phyloP scores from a whole-genome alignment of 257 asterid species.

The Nicotiana attenuata region DNA sequence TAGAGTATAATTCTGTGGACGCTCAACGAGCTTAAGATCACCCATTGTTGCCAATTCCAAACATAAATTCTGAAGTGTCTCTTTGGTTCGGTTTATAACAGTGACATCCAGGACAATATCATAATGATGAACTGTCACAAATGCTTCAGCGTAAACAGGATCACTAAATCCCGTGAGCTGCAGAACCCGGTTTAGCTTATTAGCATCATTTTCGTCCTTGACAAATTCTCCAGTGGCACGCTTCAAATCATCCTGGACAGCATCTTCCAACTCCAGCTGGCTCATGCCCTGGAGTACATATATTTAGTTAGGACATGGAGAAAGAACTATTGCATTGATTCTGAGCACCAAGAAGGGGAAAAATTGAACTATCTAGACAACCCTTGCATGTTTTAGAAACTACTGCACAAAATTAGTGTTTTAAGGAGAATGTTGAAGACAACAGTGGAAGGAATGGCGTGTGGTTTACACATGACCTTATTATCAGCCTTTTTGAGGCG shows the following conservation, averaged over 20 bases:
- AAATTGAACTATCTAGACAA: not conserved
- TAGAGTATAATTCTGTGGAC: constrained; percentile 89
- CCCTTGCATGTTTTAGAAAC: not conserved
- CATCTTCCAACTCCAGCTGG: constrained; percentile 90
- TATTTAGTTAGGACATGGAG: constrained; percentile 5
- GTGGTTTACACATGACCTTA: not conserved
- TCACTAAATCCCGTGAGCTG: constrained; percentile 96
- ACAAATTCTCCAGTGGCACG: constrained; percentile 92
- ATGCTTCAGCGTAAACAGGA: constrained; percentile 94
- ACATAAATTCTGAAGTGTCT: constrained; percentile 90
- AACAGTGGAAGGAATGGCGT: not conserved
- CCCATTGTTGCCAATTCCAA: constrained; percentile 98
- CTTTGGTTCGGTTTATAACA: constrained; percentile 78
- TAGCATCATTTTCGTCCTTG: constrained; percentile 82
- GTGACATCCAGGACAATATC: constrained; percentile 95
- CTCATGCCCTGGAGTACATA: constrained; percentile 70
- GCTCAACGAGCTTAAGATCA: constrained; percentile 94
- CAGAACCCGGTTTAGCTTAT: constrained; percentile 78
- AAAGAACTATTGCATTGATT: constrained; percentile 7
- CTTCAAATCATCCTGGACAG: constrained; percentile 88
- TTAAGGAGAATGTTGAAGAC: not conserved
- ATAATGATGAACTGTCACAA: constrained; percentile 91
- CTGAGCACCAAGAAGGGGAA: not conserved
- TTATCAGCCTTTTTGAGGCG: not conserved
- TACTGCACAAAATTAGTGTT: not conserved